phyloP scores from a whole-genome alignment of 495 filamentous ascomycete species.

The Arthonia radiata region DNA sequence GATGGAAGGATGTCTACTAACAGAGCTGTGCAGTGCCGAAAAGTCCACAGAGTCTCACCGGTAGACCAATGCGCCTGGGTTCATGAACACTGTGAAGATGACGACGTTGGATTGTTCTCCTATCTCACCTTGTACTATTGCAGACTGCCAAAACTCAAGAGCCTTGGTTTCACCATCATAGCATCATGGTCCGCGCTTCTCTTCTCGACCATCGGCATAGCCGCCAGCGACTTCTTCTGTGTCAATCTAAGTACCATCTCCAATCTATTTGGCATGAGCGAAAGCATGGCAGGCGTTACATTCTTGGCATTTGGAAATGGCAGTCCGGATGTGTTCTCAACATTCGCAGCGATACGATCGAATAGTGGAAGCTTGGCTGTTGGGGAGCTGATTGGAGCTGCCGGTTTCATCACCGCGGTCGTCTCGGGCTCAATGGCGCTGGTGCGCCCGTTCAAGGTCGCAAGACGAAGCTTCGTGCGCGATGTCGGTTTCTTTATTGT shows the following conservation, averaged over 20 bases:
- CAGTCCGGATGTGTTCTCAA: constrained; percentile 97
- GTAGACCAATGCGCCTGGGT: constrained; percentile 73
- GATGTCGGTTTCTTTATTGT: constrained; percentile 87
- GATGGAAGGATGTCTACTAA: too few relatives aligned
- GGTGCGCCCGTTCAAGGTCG: constrained; percentile 77
- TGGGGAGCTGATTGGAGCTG: constrained; percentile 86
- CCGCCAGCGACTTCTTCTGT: constrained; percentile 93
- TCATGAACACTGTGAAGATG: constrained; percentile 54
- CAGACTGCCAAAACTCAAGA: constrained; percentile 37
- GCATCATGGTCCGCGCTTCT: constrained; percentile 68
- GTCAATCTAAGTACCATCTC: constrained; percentile 87
- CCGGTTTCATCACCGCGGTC: constrained; percentile 87
- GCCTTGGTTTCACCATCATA: constrained; percentile 52
- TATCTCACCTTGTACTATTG: constrained; percentile 92
- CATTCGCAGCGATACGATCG: constrained; percentile 91
- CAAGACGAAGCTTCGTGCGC: constrained; percentile 65
- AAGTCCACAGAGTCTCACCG: constrained; percentile 53
- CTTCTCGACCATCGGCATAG: constrained; percentile 95
- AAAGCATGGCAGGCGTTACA: constrained; percentile 89
- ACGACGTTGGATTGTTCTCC: constrained; percentile 70
- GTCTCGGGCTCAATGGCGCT: constrained; percentile 97
- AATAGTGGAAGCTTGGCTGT: constrained; percentile 89
- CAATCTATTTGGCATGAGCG: constrained; percentile 68
- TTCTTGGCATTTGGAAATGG: constrained; percentile 96
- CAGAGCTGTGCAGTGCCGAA: too few relatives aligned